Evolutionary conservation across 2,329 filamentous ascomycete species (phyloP), one percentile per base, ranked within the genome.

Genomic region (Ceratocystis diversiconidia): DNA sequence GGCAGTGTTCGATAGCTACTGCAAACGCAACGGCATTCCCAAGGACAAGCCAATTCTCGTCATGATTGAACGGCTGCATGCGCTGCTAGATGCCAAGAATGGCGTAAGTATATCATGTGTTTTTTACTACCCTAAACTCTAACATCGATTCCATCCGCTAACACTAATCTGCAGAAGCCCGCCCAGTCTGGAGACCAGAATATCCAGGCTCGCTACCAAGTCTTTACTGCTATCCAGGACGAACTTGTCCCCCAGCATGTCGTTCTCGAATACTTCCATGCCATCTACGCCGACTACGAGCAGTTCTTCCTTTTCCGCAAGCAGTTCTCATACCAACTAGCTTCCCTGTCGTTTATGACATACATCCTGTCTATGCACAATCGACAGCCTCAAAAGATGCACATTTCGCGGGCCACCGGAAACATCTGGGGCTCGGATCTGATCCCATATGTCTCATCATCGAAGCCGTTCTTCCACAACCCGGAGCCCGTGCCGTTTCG

Each of bases 291-390:
- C 36, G 87, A 89, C 69, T 99, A 90, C 75, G 85, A 89, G 59
- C 92, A 96, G 72, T 96, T 97, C 80, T 99, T 92, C 91, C 83
- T 99, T 66, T 99, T 99, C 89, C 89, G 94, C 67, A 87, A 92
- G 67, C 92, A 96, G 70, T 96, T 99, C 77, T 89, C 90, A 25
- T 96, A 97, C 79, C 94, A 99, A 76, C 86, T 96, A 68, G 92
- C 94, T 22, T 85, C 92, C 1, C 82, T 97, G 69, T 96, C 94
- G 0, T 99, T 99, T 78, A 96, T 99, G 88, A 97, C 94, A 3
- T 99, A 97, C 73, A 88, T 96, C 67, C 87, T 99, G 78, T 92
- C 92, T 77, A 97, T 99, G 85, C 90, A 92, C 73, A 90, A 90
- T 74, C 89, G 94, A 36, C 96, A 94, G 75, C 95, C 94, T 5